These are phyloP conservation scores for Exophiala dermatitidis DNA, from an alignment of 2,329 filamentous ascomycete genomes.

Conservation along the genomic window DNA sequence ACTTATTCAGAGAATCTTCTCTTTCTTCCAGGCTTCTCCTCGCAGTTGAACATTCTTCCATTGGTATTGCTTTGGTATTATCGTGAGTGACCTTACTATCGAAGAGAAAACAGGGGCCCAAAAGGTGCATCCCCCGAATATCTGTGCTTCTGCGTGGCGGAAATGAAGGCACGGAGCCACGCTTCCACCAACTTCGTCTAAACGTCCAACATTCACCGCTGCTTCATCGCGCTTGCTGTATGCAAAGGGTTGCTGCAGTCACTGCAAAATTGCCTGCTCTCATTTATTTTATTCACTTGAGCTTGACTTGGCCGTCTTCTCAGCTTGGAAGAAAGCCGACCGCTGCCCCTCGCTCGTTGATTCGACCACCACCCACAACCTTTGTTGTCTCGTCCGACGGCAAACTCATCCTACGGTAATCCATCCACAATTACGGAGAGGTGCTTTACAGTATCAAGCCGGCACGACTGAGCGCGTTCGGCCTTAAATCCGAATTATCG, in stretches of 20 bases:
- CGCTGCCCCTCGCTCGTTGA: slow-evolving; percentile 13
- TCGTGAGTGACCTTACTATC: slow-evolving; percentile 6
- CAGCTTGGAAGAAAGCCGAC: slow-evolving; percentile 1
- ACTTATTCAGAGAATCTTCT: not conserved
- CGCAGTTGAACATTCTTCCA: not conserved
- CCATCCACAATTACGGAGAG: not conserved
- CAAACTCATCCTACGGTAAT: not conserved
- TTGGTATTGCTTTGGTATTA: not conserved
- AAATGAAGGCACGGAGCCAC: slow-evolving; percentile 14
- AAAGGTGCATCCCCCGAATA: slow-evolving; percentile 5
- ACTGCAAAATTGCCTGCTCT: slow-evolving; percentile 1
- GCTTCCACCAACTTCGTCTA: slow-evolving; percentile 9
- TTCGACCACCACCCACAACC: not conserved
- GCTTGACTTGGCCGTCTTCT: not conserved
- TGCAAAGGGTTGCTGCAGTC: not conserved
- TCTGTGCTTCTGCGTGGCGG: slow-evolving; percentile 12
- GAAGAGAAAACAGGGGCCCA: not conserved
- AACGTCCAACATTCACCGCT: slow-evolving; percentile 13
- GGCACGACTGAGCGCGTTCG: not conserved
- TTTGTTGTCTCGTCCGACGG: not conserved
- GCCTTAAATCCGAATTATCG: not conserved
- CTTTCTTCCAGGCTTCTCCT: not conserved
- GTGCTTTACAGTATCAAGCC: not conserved
- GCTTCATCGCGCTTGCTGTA: slow-evolving; percentile 13
- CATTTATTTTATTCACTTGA: slow-evolving; percentile 1